Evolutionary conservation across 495 filamentous ascomycete species (phyloP), one percentile per base, ranked within the genome.

Genomic region (Beverwykella pulmonaria): DNA sequence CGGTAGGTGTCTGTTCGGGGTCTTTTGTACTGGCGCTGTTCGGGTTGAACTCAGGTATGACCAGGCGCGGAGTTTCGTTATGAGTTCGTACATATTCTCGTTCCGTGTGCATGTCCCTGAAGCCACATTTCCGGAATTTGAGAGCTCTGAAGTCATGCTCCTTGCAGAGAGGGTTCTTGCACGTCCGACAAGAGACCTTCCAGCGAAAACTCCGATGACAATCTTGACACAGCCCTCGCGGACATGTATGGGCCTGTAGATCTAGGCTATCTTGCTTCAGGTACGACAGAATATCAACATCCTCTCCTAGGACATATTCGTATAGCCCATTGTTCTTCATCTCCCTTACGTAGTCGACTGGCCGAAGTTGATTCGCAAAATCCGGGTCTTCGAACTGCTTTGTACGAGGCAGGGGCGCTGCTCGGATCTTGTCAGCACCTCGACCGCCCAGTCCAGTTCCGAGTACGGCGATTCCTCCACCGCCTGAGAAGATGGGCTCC

Each of bases 91-190:
- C 72, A 50, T 69, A 71, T 56, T 75, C 71, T 14, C 72, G 67
- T 65, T 87, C 85, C 29, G 80, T 73, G n/a, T 78, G 74, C 49
- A 87, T 79, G 50, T 86, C 83, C 60, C 80, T 75, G 64, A 82
- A 87, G 17, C 85, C 85, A 64, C 85, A 87, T 20, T 85, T 84
- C 25, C 85, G 76, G 57, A 85, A 72, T n/a, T 83, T 82, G 14
- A 87, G 75, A 30, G 79, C 84, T 29, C 84, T 79, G n/a, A 87
- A 79, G 70, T 87, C 85, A 68, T 87, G 85, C 63, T 86, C 84
- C 61, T 84, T 85, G 73, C 85, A 87, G 27, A 87, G 71, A 14
- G 83, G 79, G 65, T 81, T 82, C 23, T 82, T 82, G 72, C 85
- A 87, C 49, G 75, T 79, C 71, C 82, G 82, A 71, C 85, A 87